Evolutionary conservation across 805 yeast species (phyloP), one percentile per base, ranked within the genome.

Genomic region (Cyberlindnera suaveolens): DNA sequence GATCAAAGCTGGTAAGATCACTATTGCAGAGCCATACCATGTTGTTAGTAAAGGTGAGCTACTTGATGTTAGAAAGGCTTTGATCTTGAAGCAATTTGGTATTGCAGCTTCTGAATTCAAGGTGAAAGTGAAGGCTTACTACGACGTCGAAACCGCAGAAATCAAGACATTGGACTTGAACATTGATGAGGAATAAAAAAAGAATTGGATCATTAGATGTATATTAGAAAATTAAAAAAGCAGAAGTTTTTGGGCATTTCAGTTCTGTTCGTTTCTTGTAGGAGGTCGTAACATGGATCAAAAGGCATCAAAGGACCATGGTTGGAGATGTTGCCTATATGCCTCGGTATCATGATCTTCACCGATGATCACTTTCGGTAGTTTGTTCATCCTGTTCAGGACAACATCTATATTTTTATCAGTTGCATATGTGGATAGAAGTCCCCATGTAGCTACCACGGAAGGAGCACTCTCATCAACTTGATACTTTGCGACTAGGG

Each of bases 11-110:
- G 99, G 99, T 63, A 91, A 91, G 63, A 83, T 93, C 52, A 72
- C 76, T 45, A 69, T 93, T 39, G 78, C 77, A 17, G 78, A 79
- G 52, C 93, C 93, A 34, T 87, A 77, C 66, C 74, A 73, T 38
- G 96, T 95, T 32, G 87, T 96, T 66, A 71, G 70, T 43, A 70
- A 82, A 55, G 96, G 95, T 34, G 86, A 89, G 45, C 71, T 74
- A 23, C 73, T 95, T 48, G 95, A 88, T 65, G 93, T 90, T 39
- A 83, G 85, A 58, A 95, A 93, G 68, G 95, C 97, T 19, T 75
- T 93, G 53, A 79, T 93, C 43, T 74, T 93, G 64, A 93, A 93
- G 67, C 93, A 87, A 54, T 95, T 93, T 64, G 99, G 99, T 58
- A 78, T 95, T 45, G 97, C 97, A 11, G 88, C 89, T 43, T 76